These are phyloP conservation scores for Hepatocystis sp. DNA, from an alignment of 169 alveolate species.

Conservation along the genomic window DNA sequence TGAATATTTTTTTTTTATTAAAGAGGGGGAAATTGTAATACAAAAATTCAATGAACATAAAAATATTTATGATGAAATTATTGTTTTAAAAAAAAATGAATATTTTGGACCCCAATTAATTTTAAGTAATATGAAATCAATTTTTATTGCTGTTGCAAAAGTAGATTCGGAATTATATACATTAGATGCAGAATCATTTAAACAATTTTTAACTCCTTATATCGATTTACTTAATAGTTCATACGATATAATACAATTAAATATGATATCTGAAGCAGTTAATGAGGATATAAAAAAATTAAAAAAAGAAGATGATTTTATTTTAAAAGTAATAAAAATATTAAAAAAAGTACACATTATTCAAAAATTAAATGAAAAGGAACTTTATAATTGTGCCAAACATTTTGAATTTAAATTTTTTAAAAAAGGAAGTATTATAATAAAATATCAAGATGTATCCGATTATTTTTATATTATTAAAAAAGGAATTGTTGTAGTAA, in stretches of 20 bases:
- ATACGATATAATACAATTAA: constrained; percentile 19
- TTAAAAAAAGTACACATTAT: constrained; percentile 56
- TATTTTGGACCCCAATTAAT: constrained; percentile 72
- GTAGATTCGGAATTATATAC: constrained; percentile 46
- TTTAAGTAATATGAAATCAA: constrained; percentile 6
- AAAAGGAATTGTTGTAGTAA: constrained; percentile 68
- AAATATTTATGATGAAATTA: constrained; percentile 71
- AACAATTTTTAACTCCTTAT: constrained; percentile 51
- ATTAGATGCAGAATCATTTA: constrained; percentile 32
- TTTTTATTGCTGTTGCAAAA: constrained; percentile 47
- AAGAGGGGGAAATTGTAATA: constrained; percentile 53
- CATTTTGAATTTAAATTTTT: constrained; percentile 45
- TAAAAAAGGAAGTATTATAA: constrained; percentile 53
- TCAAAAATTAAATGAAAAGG: constrained; percentile 53
- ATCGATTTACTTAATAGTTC: constrained; percentile 10
- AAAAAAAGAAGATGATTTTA: constrained; percentile 26
- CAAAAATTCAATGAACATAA: constrained; percentile 64
- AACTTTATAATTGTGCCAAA: constrained; percentile 34
- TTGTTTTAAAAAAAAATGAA: constrained; percentile 8
- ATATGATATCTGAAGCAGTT: constrained; percentile 10
- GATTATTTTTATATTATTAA: constrained; percentile 60
- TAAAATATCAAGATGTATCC: constrained; percentile 39
- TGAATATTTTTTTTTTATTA: constrained; percentile 63
- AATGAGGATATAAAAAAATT: constrained; percentile 9
- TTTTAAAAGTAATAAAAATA: constrained; percentile 24